These are phyloP conservation scores for Trametes pubescens DNA, from an alignment of 1,284 basidiomycete species.

Conservation along the genomic window DNA sequence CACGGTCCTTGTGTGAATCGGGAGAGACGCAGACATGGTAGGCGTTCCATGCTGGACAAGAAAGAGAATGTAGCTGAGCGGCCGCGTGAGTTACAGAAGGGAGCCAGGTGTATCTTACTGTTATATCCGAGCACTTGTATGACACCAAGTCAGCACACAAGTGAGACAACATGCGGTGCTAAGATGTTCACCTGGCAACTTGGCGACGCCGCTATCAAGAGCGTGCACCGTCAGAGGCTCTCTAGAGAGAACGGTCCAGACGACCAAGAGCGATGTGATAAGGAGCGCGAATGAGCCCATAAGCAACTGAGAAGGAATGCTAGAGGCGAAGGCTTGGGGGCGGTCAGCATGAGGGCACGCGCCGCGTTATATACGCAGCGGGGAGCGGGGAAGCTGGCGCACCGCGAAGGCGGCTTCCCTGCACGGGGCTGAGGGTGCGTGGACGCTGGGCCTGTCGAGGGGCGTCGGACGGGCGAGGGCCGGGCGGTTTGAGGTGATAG, in stretches of 20 bases:
- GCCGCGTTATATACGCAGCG: slow-evolving; percentile 3
- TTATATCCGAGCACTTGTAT: slow-evolving; percentile 44
- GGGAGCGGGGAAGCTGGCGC: neutral
- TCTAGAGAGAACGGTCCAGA: slow-evolving; percentile 19
- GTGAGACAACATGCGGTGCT: neutral
- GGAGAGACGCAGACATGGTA: slow-evolving; percentile 38
- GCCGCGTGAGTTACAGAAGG: too few species aligned
- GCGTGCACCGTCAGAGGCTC: slow-evolving; percentile 16
- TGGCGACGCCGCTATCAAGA: slow-evolving; percentile 21
- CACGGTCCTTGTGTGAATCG: neutral
- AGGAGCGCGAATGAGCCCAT: slow-evolving; percentile 25
- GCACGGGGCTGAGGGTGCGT: neutral
- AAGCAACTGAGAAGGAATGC: slow-evolving; percentile 5
- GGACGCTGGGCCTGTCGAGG: neutral
- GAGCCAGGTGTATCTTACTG: slow-evolving; percentile 35
- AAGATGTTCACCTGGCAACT: slow-evolving; percentile 21
- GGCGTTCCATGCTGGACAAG: slow-evolving; percentile 44
- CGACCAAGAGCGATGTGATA: slow-evolving; percentile 21
- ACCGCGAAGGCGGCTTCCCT: slow-evolving; percentile 13
- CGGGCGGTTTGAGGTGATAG: slow-evolving; percentile 4
- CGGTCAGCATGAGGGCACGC: neutral
- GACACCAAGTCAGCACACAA: neutral
- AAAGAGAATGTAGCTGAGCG: neutral
- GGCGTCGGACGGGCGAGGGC: neutral
- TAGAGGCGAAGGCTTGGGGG: slow-evolving; percentile 5